Evolutionary conservation across 139 green algal genomes (phyloP).

Genomic region (Chlamydomonas asymmetrica): DNA sequence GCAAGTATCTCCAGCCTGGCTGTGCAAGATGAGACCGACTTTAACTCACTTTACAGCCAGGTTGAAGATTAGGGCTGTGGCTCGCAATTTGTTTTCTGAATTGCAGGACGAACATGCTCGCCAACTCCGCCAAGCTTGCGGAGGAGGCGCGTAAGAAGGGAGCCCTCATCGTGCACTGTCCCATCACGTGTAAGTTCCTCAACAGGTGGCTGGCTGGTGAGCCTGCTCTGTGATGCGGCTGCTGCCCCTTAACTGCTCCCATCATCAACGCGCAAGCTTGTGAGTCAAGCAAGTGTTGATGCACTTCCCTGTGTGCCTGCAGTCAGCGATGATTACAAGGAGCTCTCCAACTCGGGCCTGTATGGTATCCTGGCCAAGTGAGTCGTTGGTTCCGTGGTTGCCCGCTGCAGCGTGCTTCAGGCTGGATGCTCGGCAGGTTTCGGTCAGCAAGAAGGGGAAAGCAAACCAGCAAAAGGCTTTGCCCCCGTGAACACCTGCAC

Average conservation of each 20-base stretch:
- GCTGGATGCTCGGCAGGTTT: not conserved
- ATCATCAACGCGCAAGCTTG: not conserved
- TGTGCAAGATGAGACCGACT: not conserved
- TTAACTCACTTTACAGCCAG: not conserved
- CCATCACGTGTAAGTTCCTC: slow-evolving; percentile 43
- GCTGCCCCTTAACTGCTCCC: not conserved
- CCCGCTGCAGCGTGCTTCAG: no score
- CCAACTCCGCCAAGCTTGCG: slow-evolving; percentile 28
- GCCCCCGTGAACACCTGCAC: not conserved
- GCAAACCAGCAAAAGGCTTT: not conserved
- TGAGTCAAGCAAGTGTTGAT: not conserved
- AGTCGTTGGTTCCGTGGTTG: not conserved
- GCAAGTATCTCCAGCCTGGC: not conserved
- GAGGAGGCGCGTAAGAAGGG: slow-evolving; percentile 44
- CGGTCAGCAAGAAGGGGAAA: not conserved
- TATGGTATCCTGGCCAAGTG: slow-evolving; percentile 56
- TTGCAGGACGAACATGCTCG: slow-evolving; percentile 41
- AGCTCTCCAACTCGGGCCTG: slow-evolving; percentile 31
- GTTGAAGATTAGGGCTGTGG: not conserved
- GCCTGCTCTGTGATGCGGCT: not conserved
- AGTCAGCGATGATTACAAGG: slow-evolving; percentile 51
- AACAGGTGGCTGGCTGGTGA: not conserved
- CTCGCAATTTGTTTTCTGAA: not conserved
- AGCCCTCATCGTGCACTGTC: slow-evolving; percentile 29
- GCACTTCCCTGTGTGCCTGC: not conserved